Conservation (phyloP, 108 stramenopile species). For the Nitzschia sp. region DNA sequence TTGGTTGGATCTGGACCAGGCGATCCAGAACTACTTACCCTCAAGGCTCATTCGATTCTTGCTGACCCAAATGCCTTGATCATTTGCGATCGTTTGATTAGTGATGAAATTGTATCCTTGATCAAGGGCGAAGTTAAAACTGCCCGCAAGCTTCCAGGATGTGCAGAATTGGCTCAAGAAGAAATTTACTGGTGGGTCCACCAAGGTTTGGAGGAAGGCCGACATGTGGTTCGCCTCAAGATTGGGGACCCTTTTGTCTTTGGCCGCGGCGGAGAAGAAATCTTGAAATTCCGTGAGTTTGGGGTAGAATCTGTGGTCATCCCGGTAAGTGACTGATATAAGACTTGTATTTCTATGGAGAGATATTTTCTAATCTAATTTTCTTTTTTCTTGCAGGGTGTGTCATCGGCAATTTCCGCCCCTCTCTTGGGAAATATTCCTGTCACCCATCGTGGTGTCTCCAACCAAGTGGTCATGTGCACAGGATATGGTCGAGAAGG, state of each 20-base stretch:
- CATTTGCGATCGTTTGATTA: constrained; percentile 92
- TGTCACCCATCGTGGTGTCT: constrained; percentile 93
- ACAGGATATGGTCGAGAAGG: constrained; percentile 86
- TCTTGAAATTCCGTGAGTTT: constrained; percentile 81
- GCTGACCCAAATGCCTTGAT: constrained; percentile 65
- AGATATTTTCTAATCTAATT: neutral
- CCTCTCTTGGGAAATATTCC: constrained; percentile 93
- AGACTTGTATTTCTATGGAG: neutral
- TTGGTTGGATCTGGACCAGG: constrained; percentile 94
- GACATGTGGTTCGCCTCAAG: constrained; percentile 95
- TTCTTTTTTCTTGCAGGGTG: constrained; percentile 59
- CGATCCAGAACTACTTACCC: constrained; percentile 90
- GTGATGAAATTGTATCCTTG: constrained; percentile 79
- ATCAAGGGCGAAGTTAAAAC: constrained; percentile 75
- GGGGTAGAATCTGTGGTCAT: constrained; percentile 79
- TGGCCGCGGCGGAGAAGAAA: constrained; percentile 96
- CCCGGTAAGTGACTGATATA: constrained; percentile 56
- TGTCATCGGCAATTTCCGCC: constrained; percentile 93
- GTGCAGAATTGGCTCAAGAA: constrained; percentile 90
- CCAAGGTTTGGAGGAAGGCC: constrained; percentile 75
- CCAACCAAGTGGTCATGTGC: constrained; percentile 93
- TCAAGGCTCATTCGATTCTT: constrained; percentile 77
- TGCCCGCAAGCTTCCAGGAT: constrained; percentile 92
- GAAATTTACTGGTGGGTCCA: constrained; percentile 92
- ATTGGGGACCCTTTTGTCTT: constrained; percentile 99